Percentiles rank a stretch among this genome's conserved stretches.
phyloP scores from a whole-genome alignment of 176 grass and related monocot genomes.

The Musa itinerans region DNA sequence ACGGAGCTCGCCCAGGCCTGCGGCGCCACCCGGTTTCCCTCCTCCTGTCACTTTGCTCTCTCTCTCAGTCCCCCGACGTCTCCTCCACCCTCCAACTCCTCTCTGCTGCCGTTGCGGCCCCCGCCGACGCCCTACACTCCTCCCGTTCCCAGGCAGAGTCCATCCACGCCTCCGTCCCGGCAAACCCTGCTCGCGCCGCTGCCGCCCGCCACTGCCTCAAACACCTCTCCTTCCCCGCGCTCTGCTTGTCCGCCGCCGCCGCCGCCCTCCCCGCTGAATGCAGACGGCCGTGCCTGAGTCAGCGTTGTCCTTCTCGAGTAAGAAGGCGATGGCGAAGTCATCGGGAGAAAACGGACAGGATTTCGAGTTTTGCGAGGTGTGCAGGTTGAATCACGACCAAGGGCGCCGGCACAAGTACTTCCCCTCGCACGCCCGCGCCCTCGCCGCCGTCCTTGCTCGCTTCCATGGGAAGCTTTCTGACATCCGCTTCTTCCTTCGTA shows the following conservation, averaged over 20 bases:
- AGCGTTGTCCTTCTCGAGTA: background rate
- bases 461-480: conserved; percentile 60
- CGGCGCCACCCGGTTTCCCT: conserved; percentile 16
- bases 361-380: conserved; percentile 66
- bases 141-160: conserved; percentile 12
- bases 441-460: conserved; percentile 37
- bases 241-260: conserved; percentile 14
- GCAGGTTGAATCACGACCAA: conserved; percentile 67
- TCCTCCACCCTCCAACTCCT: conserved; percentile 29
- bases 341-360: background rate
- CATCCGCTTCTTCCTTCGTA: conserved; percentile 41
- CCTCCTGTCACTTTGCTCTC: conserved; percentile 1
- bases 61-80: conserved; percentile 32
- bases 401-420: conserved; percentile 73
- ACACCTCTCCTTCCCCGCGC: conserved; percentile 1
- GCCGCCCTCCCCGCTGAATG: background rate
- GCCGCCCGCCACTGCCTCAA: background rate
- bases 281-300: background rate
- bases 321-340: background rate
- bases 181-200: conserved; percentile 27
- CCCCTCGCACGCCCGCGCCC: conserved; percentile 30
- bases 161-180: conserved; percentile 36
- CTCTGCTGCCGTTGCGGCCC: background rate
- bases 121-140: conserved; percentile 3
- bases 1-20: conserved; percentile 1